Evolutionary conservation across 805 yeast genomes (phyloP).

Genomic region (Cyberlindnera japonica): DNA sequence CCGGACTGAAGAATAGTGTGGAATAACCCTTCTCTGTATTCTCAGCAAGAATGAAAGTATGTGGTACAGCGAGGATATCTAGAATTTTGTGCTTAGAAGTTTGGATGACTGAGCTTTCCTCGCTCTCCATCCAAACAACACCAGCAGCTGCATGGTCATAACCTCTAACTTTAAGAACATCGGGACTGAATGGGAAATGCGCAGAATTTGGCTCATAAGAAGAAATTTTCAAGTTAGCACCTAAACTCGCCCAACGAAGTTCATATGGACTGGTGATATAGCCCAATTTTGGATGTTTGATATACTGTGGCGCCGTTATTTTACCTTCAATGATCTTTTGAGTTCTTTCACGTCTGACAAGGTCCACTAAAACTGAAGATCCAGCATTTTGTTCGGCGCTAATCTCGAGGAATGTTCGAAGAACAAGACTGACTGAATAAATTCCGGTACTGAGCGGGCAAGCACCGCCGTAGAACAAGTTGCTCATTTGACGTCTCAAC

Average conservation of each 20-base stretch:
- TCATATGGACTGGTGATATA: not conserved
- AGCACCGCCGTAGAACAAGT: too few relatives aligned
- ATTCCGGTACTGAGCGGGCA: too few relatives aligned
- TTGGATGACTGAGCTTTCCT: not conserved
- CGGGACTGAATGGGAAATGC: not conserved
- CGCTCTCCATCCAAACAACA: not conserved
- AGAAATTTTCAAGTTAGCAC: not conserved
- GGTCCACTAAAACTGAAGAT: too few relatives aligned
- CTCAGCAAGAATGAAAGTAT: not conserved
- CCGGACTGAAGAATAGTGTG: not conserved
- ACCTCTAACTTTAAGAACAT: not conserved
- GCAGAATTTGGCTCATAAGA: not conserved
- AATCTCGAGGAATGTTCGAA: too few relatives aligned
- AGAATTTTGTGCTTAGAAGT: not conserved
- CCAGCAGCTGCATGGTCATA: not conserved
- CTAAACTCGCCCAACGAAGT: not conserved
- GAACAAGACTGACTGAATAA: too few relatives aligned
- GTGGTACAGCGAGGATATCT: not conserved
- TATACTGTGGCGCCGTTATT: too few relatives aligned
- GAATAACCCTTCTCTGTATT: not conserved
- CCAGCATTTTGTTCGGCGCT: too few relatives aligned
- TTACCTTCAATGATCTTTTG: too few relatives aligned
- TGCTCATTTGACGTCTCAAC: too few relatives aligned
- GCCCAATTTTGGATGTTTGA: not conserved
- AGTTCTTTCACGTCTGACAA: too few relatives aligned